Evolutionary conservation across 2,329 filamentous ascomycete genomes (phyloP).

Genomic region (Penicillium sp.): DNA sequence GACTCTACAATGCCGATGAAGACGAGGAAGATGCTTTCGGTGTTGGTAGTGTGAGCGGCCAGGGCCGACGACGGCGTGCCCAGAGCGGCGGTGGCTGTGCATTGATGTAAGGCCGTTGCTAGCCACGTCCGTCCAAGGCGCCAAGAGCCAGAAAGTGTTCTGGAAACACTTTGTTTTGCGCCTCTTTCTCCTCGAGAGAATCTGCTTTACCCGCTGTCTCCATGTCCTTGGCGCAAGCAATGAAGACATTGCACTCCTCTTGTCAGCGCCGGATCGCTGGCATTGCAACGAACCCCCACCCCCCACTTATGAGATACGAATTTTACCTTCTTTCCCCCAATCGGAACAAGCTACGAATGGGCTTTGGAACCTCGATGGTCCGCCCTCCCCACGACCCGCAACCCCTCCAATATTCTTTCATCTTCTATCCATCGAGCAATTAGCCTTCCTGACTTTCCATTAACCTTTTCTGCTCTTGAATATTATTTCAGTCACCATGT

Average conservation of each 20-base stretch:
- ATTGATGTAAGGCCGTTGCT: conserved; percentile 60
- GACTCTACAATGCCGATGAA: conserved; percentile 78
- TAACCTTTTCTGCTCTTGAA: neutral
- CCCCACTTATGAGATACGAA: conserved; percentile 4
- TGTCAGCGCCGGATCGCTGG: conserved; percentile 20
- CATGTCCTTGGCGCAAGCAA: neutral
- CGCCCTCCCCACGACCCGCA: neutral
- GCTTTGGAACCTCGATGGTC: conserved; percentile 4
- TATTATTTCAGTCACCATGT: neutral
- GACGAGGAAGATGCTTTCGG: conserved; percentile 57
- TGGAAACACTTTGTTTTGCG: neutral
- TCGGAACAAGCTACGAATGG: neutral
- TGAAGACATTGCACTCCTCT: neutral
- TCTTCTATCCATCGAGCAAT: neutral
- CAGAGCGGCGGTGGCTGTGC: conserved; percentile 61
- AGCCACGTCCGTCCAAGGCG: neutral
- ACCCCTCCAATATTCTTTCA: neutral
- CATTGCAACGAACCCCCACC: neutral
- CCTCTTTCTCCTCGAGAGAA: neutral
- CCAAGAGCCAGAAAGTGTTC: neutral
- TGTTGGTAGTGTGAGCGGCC: conserved; percentile 34
- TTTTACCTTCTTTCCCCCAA: neutral
- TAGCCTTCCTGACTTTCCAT: neutral
- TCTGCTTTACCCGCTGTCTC: neutral
- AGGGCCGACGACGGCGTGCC: conserved; percentile 58